Conservation (phyloP, 306 rosid genomes). For the Sindora glabra region DNA sequence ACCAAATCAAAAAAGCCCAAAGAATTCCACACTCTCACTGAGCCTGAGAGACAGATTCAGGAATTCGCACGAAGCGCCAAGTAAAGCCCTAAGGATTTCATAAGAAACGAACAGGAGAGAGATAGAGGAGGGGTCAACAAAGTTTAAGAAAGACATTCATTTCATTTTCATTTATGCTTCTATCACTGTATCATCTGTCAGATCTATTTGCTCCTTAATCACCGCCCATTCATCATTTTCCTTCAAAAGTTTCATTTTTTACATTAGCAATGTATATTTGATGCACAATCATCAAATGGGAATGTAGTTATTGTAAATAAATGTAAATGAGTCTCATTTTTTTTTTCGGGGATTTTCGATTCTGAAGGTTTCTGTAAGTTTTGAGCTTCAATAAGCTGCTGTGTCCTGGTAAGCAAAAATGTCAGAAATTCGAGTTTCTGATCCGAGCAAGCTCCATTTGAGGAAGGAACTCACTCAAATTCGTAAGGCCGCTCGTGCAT, state of each 20-base stretch:
- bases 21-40: not conserved
- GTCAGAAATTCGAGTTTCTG: slow-evolving; percentile 62
- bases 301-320: not conserved
- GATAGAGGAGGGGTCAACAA: not conserved
- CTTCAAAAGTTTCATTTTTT: not conserved
- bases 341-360: not conserved
- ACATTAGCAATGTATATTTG: not conserved
- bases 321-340: slow-evolving; percentile 9
- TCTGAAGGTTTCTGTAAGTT: not conserved
- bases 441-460: slow-evolving; percentile 78
- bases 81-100: too few relatives aligned
- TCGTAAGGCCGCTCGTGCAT: slow-evolving; percentile 80
- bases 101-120: not conserved
- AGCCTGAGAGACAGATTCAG: too few relatives aligned
- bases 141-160: not conserved
- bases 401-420: slow-evolving; percentile 17
- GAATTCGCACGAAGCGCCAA: slow-evolving; percentile 29
- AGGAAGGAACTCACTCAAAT: slow-evolving; percentile 90
- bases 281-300: not conserved
- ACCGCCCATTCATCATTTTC: not conserved
- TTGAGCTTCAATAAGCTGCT: not conserved
- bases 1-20: not conserved
- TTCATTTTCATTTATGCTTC: slow-evolving; percentile 22
- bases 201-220: slow-evolving; percentile 20
- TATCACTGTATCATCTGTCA: slow-evolving; percentile 7